Evolutionary conservation across 495 filamentous ascomycete genomes (phyloP).

Genomic region (Penicillium manginii): DNA sequence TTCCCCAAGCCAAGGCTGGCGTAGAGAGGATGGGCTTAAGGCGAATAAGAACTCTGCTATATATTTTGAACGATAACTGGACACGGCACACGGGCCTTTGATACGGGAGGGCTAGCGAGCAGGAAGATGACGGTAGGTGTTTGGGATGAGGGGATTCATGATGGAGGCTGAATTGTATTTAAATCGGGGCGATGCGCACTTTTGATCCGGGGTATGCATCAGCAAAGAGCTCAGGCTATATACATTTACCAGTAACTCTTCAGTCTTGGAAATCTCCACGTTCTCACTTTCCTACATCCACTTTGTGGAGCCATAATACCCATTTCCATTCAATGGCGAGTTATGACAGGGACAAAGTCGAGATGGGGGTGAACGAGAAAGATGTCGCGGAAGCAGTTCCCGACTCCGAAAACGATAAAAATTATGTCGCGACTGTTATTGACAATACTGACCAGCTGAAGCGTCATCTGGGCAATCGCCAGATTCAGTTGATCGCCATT

Average conservation of each 20-base stretch:
- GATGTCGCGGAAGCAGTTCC: neutral
- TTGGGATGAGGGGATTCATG: neutral
- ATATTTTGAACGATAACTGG: neutral
- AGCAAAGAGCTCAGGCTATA: too few species aligned
- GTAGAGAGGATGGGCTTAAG: neutral
- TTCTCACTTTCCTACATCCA: neutral
- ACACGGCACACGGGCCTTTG: neutral
- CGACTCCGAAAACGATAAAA: neutral
- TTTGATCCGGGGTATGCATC: neutral
- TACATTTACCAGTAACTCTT: neutral
- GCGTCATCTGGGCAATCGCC: conserved; percentile 15
- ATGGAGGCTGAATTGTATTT: neutral
- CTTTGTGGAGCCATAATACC: neutral
- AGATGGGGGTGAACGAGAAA: conserved; percentile 8
- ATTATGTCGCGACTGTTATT: conserved; percentile 5
- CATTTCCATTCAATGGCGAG: neutral
- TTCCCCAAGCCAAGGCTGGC: neutral
- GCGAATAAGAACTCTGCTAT: neutral
- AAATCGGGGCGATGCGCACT: neutral
- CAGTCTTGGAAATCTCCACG: neutral
- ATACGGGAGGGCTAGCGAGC: neutral
- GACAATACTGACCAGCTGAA: conserved; percentile 18
- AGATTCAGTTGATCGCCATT: conserved; percentile 34
- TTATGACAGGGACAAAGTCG: neutral
- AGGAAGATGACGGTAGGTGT: neutral